Conservation (phyloP, 768 basidiomycete genomes). For the Boletus pseudopeckii region DNA sequence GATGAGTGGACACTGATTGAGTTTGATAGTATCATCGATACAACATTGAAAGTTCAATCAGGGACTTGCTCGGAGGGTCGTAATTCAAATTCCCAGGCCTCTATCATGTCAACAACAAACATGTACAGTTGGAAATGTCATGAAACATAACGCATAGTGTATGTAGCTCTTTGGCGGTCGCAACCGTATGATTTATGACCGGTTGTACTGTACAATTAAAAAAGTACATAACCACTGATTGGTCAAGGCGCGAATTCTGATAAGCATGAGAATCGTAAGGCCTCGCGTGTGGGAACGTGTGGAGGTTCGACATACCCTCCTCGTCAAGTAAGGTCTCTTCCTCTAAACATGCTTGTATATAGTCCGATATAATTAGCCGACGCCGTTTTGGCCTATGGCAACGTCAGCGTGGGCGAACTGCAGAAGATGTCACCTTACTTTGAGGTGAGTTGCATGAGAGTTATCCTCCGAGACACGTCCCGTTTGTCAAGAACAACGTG, state of each 20-base stretch:
- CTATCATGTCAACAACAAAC: not conserved
- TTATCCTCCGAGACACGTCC: conserved; percentile 67
- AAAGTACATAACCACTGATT: not conserved
- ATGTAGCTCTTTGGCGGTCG: too few species aligned
- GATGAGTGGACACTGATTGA: not conserved
- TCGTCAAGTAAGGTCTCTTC: conserved; percentile 82
- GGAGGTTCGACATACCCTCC: conserved; percentile 46
- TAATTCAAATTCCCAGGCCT: not conserved
- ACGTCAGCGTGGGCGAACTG: conserved; percentile 7
- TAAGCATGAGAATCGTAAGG: conserved; percentile 1
- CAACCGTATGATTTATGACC: too few species aligned
- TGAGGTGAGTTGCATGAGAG: conserved; percentile 67
- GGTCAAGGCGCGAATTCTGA: conserved; percentile 28
- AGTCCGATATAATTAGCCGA: conserved; percentile 74
- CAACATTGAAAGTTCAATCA: not conserved
- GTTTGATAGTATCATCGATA: too few species aligned
- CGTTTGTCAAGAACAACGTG: conserved; percentile 85
- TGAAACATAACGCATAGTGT: not conserved
- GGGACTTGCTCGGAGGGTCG: not conserved
- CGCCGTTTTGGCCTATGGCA: conserved; percentile 69
- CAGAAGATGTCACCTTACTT: conserved; percentile 45
- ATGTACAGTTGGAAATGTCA: too few species aligned
- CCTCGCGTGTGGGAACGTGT: not conserved
- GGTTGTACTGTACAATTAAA: not conserved
- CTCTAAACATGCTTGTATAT: conserved; percentile 74